Conservation (phyloP, 2,329 filamentous ascomycete genomes). For the Colletotrichum sansevieriae region DNA sequence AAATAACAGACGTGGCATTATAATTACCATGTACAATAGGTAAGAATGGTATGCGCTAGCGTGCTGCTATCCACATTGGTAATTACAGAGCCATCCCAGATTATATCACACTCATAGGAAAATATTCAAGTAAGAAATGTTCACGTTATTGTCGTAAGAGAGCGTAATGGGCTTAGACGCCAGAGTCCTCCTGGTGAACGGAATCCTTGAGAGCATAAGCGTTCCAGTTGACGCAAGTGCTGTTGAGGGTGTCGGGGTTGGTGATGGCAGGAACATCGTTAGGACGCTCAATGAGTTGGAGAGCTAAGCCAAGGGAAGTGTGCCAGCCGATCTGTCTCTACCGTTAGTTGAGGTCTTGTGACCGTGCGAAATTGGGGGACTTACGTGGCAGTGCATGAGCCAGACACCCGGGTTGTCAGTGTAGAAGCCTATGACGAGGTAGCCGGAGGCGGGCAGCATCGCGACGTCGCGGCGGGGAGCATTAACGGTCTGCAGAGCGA, state of each 20-base stretch:
- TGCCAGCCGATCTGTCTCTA: conserved; percentile 40
- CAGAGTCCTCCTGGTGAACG: conserved; percentile 44
- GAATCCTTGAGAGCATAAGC: conserved; percentile 28
- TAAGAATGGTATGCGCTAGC: neutral
- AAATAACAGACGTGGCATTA: neutral
- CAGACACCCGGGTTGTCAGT: conserved; percentile 63
- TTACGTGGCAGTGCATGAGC: conserved; percentile 62
- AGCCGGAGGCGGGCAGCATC: conserved; percentile 58
- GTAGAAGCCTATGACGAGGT: conserved; percentile 63
- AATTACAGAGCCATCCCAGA: neutral
- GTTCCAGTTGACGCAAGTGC: conserved; percentile 41
- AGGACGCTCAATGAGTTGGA: conserved; percentile 45
- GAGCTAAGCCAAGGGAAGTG: conserved; percentile 44
- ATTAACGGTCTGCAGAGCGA: conserved; percentile 50
- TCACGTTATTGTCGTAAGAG: conserved; percentile 17
- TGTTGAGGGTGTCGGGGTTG: conserved; percentile 32
- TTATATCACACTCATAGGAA: neutral
- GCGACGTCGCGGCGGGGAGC: conserved; percentile 67
- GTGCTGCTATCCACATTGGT: neutral
- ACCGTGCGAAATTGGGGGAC: neutral
- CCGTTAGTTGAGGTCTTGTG: neutral
- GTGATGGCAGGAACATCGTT: conserved; percentile 41
- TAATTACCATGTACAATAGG: conserved; percentile 19
- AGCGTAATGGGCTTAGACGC: conserved; percentile 36
- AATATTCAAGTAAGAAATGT: conserved; percentile 20